phyloP scores from a whole-genome alignment of 768 basidiomycete species.

The Strobilomyces echinocephalus region DNA sequence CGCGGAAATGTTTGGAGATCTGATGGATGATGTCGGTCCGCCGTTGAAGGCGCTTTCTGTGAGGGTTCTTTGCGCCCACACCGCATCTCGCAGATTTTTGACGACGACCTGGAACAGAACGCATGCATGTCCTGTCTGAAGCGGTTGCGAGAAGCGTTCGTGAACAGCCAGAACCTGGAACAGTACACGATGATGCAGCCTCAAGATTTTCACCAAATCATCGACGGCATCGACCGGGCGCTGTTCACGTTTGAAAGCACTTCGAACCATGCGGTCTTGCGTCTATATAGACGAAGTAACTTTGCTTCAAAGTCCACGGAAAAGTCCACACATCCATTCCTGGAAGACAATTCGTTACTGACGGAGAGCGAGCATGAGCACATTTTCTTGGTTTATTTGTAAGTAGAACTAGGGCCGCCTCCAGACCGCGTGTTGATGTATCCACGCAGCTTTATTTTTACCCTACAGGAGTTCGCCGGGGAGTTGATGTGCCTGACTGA shows the following conservation, averaged over 20 bases:
- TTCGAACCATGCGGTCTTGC: conserved; percentile 77
- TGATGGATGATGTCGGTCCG: conserved; percentile 75
- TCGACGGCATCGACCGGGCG: conserved; percentile 63
- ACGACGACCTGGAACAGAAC: conserved; percentile 35
- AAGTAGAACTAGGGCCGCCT: conserved; percentile 28
- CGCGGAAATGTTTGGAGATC: conserved; percentile 69
- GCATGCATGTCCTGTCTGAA: conserved; percentile 58
- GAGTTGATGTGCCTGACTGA: conserved; percentile 81
- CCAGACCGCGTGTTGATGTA: conserved; percentile 7
- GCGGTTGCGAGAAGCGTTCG: conserved; percentile 62
- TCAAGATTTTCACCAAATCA: conserved; percentile 61
- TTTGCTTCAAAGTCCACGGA: conserved; percentile 15
- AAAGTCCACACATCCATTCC: conserved; percentile 13
- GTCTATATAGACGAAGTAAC: conserved; percentile 60
- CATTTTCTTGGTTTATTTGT: conserved; percentile 91
- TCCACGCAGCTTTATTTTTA: conserved; percentile 81
- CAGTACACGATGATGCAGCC: conserved; percentile 38
- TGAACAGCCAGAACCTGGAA: conserved; percentile 33
- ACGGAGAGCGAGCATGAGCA: conserved; percentile 65
- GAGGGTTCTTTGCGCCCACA: conserved; percentile 20
- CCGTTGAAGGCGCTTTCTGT: conserved; percentile 74
- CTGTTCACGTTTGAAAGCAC: conserved; percentile 74
- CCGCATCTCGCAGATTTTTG: conserved; percentile 2
- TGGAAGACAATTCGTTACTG: conserved; percentile 34
- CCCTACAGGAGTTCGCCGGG: conserved; percentile 86